A percentile compares a stretch with the other conserved stretches of the same genome.
These are phyloP conservation scores for Phytopythium vexans DNA, from an alignment of 352 stramenopile genomes.

Conservation along the genomic window DNA sequence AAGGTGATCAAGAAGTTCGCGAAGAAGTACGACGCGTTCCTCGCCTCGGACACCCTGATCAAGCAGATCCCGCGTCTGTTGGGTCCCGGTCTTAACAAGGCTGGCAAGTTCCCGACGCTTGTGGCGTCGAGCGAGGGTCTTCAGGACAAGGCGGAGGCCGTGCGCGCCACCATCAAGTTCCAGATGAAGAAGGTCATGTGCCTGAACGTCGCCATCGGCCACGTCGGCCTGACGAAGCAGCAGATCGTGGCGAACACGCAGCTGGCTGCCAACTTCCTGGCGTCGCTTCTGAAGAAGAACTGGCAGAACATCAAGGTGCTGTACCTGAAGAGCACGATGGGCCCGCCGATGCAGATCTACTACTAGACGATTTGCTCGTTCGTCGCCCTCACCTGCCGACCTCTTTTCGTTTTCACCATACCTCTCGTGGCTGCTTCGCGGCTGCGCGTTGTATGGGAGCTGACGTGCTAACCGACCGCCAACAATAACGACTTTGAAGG, in stretches of 20 bases:
- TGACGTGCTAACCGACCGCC: no score
- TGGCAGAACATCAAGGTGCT: slow-evolving; percentile 99
- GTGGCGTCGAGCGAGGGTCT: slow-evolving; percentile 94
- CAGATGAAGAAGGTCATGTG: slow-evolving; percentile 99
- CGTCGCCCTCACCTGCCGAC: not conserved
- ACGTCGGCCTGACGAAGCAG: slow-evolving; percentile 93
- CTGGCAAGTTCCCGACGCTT: slow-evolving; percentile 99
- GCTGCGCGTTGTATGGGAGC: no score
- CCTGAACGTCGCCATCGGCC: slow-evolving; percentile 98
- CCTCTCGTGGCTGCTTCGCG: no score
- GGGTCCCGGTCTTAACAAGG: slow-evolving; percentile 97
- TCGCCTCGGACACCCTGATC: slow-evolving; percentile 99
- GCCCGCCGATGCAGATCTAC: slow-evolving; percentile 98
- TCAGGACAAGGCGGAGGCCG: slow-evolving; percentile 96
- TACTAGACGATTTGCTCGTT: slow-evolving; percentile 84
- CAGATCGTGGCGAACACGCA: slow-evolving; percentile 98
- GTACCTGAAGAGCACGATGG: slow-evolving; percentile 99
- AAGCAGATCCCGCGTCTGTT: slow-evolving; percentile 99
- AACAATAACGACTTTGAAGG: no score
- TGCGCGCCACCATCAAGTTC: slow-evolving; percentile 99
- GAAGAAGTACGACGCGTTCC: slow-evolving; percentile 99
- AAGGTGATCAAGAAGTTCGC: slow-evolving; percentile 99
- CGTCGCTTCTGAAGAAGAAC: slow-evolving; percentile 99
- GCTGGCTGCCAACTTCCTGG: slow-evolving; percentile 98
- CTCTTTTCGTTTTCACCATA: slow-evolving; percentile 6